Evolutionary conservation across 1,284 basidiomycete species (phyloP).

Genomic region (Cutaneotrichosporon cutaneum): DNA sequence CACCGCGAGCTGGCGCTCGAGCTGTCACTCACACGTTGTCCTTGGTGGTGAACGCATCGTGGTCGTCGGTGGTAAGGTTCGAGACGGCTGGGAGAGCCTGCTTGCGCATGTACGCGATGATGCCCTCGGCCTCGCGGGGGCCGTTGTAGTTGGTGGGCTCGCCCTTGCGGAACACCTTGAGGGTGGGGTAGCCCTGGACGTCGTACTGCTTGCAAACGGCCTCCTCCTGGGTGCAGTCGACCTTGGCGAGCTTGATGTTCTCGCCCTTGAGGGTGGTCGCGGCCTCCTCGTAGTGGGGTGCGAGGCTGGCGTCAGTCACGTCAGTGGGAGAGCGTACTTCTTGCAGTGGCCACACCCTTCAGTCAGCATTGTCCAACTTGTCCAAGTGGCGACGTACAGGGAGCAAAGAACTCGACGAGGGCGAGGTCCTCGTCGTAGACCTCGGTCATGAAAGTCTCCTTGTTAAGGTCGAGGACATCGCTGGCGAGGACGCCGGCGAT

Average conservation of each 20-base stretch:
- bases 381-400: slow-evolving; percentile 37
- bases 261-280: slow-evolving; percentile 87
- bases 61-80: slow-evolving; percentile 69
- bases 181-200: slow-evolving; percentile 66
- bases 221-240: slow-evolving; percentile 87
- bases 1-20: neutral
- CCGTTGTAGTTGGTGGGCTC: slow-evolving; percentile 75
- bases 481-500: slow-evolving; percentile 35
- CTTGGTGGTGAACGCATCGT: slow-evolving; percentile 79
- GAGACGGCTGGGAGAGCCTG: slow-evolving; percentile 95
- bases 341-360: slow-evolving; percentile 54
- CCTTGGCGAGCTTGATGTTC: slow-evolving; percentile 89
- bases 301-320: slow-evolving; percentile 56
- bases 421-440: slow-evolving; percentile 73
- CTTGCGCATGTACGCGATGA: slow-evolving; percentile 98
- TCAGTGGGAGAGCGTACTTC: slow-evolving; percentile 34
- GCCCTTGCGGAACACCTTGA: slow-evolving; percentile 88
- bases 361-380: slow-evolving; percentile 8
- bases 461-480: slow-evolving; percentile 78
- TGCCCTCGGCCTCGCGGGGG: slow-evolving; percentile 91
- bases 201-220: slow-evolving; percentile 82
- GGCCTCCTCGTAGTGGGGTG: slow-evolving; percentile 93
- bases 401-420: slow-evolving; percentile 70
- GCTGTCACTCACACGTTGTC: slow-evolving; percentile 69
- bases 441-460: slow-evolving; percentile 67